Base-by-base conservation (phyloP, 345 rosid genomes). In the Aurinia saxatilis region DNA sequence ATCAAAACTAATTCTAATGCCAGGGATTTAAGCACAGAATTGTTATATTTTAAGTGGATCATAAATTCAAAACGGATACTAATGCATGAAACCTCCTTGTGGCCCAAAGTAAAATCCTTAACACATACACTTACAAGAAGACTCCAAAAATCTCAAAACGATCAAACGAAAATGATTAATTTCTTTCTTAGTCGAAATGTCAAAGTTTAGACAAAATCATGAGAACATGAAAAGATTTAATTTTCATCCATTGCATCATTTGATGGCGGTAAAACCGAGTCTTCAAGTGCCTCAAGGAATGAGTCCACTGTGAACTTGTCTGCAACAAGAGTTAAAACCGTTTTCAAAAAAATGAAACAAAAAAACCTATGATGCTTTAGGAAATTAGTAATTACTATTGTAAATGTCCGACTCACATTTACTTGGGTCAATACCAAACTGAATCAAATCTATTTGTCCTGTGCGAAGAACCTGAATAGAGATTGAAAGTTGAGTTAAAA, bases 221-320 rank as follows among this genome's bases (percentile, higher is more conserved):
- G 38, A 16, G n/a, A 36, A 52, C 7, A 45, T 18, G 16, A 33
- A 49, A 23, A 10, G 9, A 14, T 47, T 21, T 35, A 71, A 57
- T 54, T 63, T 45, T 71, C 75, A 56, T 71, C 75, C 70, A 71
- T 71, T 16, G 60, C 65, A 35, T 71, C 70, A 19, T 7, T 57
- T 36, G 70, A 33, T 40, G 57, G 69, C 31, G 53, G 6, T 42
- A 79, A 71, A 60, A 87, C 91, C 0, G 99, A 85, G 67, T 90
- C 99, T 72, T 93, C 96, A 8, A 93, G 95, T 19, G 97, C 99
- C 82, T 93, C 99, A 0, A 93, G 97, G 72, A 93, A 93, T 34
- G 97, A 93, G 35, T 59, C 27, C 30, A 93, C 97, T 1, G 91
- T 87, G 75, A 85, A 82, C 66, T 85, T 93, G 70, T 85, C 98